Evolutionary conservation across 768 basidiomycete genomes (phyloP).

Genomic region (Lentinula lateritia): DNA sequence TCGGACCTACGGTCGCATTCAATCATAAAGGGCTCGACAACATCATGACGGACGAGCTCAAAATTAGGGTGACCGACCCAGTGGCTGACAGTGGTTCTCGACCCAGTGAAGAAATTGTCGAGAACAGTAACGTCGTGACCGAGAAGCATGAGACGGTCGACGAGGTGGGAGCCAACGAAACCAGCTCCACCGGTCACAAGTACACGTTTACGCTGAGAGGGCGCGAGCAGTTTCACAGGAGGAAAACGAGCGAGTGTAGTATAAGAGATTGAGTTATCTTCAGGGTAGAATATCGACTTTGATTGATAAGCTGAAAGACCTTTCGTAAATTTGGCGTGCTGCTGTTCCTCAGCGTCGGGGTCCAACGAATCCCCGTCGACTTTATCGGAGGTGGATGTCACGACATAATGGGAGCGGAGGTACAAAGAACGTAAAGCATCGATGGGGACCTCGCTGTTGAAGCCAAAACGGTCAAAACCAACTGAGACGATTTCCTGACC

Average conservation of each 20-base stretch:
- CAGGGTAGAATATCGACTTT: conserved; percentile 81
- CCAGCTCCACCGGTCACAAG: conserved; percentile 97
- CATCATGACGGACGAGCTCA: conserved; percentile 95
- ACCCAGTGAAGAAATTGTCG: conserved; percentile 99
- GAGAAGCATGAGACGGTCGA: conserved; percentile 95
- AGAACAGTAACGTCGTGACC: conserved; percentile 97
- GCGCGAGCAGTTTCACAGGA: conserved; percentile 82
- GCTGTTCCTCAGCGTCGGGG: conserved; percentile 32
- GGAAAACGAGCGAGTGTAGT: conserved; percentile 90
- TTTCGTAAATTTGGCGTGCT: conserved; percentile 51
- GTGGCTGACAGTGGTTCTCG: conserved; percentile 92
- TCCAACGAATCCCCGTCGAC: conserved; percentile 25
- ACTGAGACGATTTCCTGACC: conserved; percentile 74
- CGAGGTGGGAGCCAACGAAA: conserved; percentile 98
- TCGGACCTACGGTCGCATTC: conserved; percentile 86
- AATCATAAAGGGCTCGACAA: conserved; percentile 96
- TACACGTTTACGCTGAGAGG: conserved; percentile 76
- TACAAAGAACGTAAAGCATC: conserved; percentile 85
- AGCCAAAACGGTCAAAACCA: conserved; percentile 83
- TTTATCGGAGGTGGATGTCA: conserved; percentile 31
- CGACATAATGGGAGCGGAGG: conserved; percentile 74
- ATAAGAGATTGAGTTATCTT: conserved; percentile 81
- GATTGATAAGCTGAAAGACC: conserved; percentile 59
- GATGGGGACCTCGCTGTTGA: conserved; percentile 79
- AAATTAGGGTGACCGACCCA: conserved; percentile 99